These are phyloP conservation scores for Pseudogymnoascus sp. DNA, from an alignment of 2,329 filamentous ascomycete species.

Conservation along the genomic window DNA sequence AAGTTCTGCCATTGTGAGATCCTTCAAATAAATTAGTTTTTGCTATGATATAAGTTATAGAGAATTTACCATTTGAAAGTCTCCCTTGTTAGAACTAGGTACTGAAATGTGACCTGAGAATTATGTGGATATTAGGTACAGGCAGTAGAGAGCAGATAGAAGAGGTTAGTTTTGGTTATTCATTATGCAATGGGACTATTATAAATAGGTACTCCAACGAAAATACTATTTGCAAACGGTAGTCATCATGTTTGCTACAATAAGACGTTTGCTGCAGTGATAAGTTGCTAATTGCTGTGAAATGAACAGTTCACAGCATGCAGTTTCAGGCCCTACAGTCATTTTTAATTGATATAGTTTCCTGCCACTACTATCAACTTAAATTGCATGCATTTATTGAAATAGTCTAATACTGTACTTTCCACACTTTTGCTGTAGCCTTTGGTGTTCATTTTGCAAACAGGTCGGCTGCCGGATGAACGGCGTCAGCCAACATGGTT, in stretches of 20 bases:
- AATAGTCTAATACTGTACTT: background rate
- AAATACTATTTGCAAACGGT: background rate
- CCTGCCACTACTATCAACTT: background rate
- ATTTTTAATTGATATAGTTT: background rate
- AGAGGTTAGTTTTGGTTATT: background rate
- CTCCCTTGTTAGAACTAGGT: too few species aligned
- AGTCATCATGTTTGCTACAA: background rate
- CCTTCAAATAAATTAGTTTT: background rate
- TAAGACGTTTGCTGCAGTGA: background rate
- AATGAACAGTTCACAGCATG: background rate
- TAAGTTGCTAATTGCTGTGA: background rate
- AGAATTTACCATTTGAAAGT: too few species aligned
- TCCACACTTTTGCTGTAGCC: background rate
- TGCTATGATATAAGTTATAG: too few species aligned
- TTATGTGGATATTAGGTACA: background rate
- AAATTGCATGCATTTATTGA: background rate
- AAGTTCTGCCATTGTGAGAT: background rate
- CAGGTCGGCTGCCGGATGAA: background rate
- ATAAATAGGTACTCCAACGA: background rate
- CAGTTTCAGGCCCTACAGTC: background rate
- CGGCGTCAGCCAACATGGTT: background rate
- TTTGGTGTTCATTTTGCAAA: background rate
- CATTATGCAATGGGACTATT: background rate
- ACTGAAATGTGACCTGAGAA: too few species aligned
- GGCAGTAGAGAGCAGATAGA: background rate